A percentile compares a stretch with the other conserved stretches of the same genome.
Evolutionary conservation across 2,329 filamentous ascomycete genomes (phyloP).

Genomic region (Neofusicoccum sp.): DNA sequence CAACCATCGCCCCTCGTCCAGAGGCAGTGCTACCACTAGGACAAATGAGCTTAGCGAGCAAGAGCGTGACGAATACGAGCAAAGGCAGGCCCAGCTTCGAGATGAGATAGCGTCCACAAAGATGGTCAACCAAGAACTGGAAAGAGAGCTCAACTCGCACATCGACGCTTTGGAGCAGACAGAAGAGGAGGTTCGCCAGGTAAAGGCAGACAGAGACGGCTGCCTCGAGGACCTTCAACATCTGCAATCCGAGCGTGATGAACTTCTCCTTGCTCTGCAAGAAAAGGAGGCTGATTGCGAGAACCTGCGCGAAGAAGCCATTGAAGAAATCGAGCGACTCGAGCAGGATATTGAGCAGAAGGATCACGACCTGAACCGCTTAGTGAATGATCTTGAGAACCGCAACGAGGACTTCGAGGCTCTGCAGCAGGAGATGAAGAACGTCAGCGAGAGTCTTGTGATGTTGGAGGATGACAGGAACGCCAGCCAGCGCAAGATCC

Average conservation of each 20-base stretch:
- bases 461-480: slow-evolving; percentile 88
- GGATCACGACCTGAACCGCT: slow-evolving; percentile 67
- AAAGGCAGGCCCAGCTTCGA: slow-evolving; percentile 77
- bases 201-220: slow-evolving; percentile 81
- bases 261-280: slow-evolving; percentile 74
- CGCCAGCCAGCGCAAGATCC: slow-evolving; percentile 74
- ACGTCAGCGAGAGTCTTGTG: slow-evolving; percentile 83
- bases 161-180: slow-evolving; percentile 74
- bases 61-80: slow-evolving; percentile 85
- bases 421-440: slow-evolving; percentile 92
- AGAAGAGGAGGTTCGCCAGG: slow-evolving; percentile 61
- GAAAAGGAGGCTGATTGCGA: slow-evolving; percentile 59
- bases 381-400: slow-evolving; percentile 73
- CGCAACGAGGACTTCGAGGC: slow-evolving; percentile 85
- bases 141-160: slow-evolving; percentile 78
- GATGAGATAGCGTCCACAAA: slow-evolving; percentile 87
- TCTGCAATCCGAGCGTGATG: slow-evolving; percentile 82
- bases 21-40: slow-evolving; percentile 61
- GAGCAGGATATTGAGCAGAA: slow-evolving; percentile 71
- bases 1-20: slow-evolving; percentile 71
- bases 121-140: slow-evolving; percentile 85
- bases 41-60: slow-evolving; percentile 69
- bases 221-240: slow-evolving; percentile 78
- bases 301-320: slow-evolving; percentile 59
- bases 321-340: slow-evolving; percentile 61